Conservation (phyloP, 2,329 filamentous ascomycete genomes). For the Colletotrichum sp. region DNA sequence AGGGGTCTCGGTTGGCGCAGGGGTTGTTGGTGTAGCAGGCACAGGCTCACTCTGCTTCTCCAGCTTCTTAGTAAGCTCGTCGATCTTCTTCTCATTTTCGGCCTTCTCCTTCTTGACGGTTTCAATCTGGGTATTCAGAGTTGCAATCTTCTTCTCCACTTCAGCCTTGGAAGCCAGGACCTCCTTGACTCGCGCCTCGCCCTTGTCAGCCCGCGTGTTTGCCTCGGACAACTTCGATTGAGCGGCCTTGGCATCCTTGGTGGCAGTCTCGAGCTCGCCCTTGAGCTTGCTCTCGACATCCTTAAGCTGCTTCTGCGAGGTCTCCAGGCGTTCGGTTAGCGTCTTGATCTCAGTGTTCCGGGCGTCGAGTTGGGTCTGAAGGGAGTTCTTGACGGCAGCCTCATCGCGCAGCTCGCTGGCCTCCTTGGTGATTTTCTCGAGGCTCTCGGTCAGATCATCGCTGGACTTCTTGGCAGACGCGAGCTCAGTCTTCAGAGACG, state of each 20-base stretch:
- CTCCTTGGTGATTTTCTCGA: slow-evolving; percentile 72
- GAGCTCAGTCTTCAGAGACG: slow-evolving; percentile 72
- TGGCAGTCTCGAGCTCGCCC: slow-evolving; percentile 28
- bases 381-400: slow-evolving; percentile 43
- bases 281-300: slow-evolving; percentile 43
- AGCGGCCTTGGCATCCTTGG: slow-evolving; percentile 27
- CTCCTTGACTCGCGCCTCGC: slow-evolving; percentile 33
- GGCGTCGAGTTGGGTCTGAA: slow-evolving; percentile 56
- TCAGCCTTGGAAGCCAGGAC: slow-evolving; percentile 41
- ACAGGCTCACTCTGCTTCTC: slow-evolving; percentile 22
- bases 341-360: slow-evolving; percentile 53
- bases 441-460: slow-evolving; percentile 66
- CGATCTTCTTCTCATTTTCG: slow-evolving; percentile 45
- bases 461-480: slow-evolving; percentile 74
- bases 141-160: slow-evolving; percentile 48
- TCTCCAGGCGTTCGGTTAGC: slow-evolving; percentile 53
- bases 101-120: slow-evolving; percentile 40
- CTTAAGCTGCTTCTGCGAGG: slow-evolving; percentile 49
- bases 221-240: slow-evolving; percentile 31
- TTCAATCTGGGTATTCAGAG: slow-evolving; percentile 47
- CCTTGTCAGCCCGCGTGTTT: slow-evolving; percentile 29
- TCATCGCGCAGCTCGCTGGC: slow-evolving; percentile 54
- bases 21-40: slow-evolving; percentile 17
- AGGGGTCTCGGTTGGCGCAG: slow-evolving; percentile 25
- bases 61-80: slow-evolving; percentile 44